A percentile compares a stretch with the other conserved stretches of the same genome.
These are phyloP conservation scores for Tetrapisispora iriomotensis DNA, from an alignment of 805 yeast species.

Conservation along the genomic window DNA sequence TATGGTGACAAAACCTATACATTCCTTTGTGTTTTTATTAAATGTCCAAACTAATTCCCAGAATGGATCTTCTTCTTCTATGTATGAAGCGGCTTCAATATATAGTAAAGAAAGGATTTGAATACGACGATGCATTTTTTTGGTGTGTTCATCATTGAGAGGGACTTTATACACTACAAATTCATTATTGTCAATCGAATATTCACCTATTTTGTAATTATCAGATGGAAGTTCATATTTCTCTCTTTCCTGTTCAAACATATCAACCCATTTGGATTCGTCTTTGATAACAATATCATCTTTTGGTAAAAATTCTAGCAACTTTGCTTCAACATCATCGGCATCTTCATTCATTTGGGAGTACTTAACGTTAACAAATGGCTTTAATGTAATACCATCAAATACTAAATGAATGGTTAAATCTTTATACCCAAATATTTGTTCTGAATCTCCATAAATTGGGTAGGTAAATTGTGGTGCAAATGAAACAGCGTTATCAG, in stretches of 20 bases:
- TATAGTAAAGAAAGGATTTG: conserved; percentile 74
- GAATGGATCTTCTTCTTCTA: conserved; percentile 60
- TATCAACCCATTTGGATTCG: conserved; percentile 59
- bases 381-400: conserved; percentile 64
- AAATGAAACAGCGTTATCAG: conserved; percentile 50
- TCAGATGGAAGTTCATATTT: conserved; percentile 36
- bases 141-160: conserved; percentile 26
- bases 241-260: conserved; percentile 39
- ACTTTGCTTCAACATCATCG: conserved; percentile 47
- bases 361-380: conserved; percentile 56
- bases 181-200: conserved; percentile 29
- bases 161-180: conserved; percentile 43
- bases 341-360: conserved; percentile 41
- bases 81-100: conserved; percentile 90
- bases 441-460: conserved; percentile 85
- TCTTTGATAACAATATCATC: conserved; percentile 48
- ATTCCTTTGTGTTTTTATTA: conserved; percentile 29
- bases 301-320: conserved; percentile 51
- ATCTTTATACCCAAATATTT: conserved; percentile 73
- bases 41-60: conserved; percentile 70
- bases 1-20: conserved; percentile 75
- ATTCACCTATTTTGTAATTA: conserved; percentile 22
- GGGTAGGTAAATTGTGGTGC: conserved; percentile 83
- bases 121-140: conserved; percentile 53
- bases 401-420: conserved; percentile 58